Conservation (phyloP, 2,329 filamentous ascomycete genomes). For the Cadophora sp. region DNA sequence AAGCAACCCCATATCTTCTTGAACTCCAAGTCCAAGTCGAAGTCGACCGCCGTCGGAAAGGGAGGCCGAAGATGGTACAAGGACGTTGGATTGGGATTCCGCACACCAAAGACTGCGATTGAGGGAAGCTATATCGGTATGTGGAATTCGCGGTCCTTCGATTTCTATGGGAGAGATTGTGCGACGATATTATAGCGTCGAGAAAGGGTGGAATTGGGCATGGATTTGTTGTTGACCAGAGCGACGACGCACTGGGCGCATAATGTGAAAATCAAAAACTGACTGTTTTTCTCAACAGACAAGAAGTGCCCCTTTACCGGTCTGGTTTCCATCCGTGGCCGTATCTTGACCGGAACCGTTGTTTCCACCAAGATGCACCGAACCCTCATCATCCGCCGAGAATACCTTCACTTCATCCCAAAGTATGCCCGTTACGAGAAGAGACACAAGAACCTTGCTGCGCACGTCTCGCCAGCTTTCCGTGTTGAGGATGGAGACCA, state of each 20-base stretch:
- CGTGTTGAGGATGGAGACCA: slow-evolving; percentile 99
- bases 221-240: background rate
- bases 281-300: slow-evolving; percentile 63
- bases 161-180: slow-evolving; percentile 3
- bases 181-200: slow-evolving; percentile 13
- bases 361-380: slow-evolving; percentile 99
- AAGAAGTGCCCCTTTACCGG: slow-evolving; percentile 99
- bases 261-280: slow-evolving; percentile 27
- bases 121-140: slow-evolving; percentile 99
- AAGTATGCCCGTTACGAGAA: slow-evolving; percentile 99
- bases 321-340: slow-evolving; percentile 98
- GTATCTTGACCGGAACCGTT: slow-evolving; percentile 99
- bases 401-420: slow-evolving; percentile 99
- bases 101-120: slow-evolving; percentile 98
- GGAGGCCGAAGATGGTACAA: slow-evolving; percentile 96
- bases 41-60: slow-evolving; percentile 87
- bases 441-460: slow-evolving; percentile 99
- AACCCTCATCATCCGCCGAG: slow-evolving; percentile 98
- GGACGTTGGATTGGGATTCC: slow-evolving; percentile 99
- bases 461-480: slow-evolving; percentile 99
- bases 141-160: slow-evolving; percentile 50
- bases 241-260: background rate
- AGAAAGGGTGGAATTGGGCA: background rate
- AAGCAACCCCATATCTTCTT: slow-evolving; percentile 99
- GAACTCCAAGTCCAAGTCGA: slow-evolving; percentile 92